phyloP scores from a whole-genome alignment of 306 rosid species.

The Prunus persica region Prunus_persica_NCBIv2 NC_034014.1:29752501-29753000 shows the following conservation, averaged over 20 bases:
- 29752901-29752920: constrained; percentile 11
- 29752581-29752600: constrained; percentile 21
- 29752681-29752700: constrained; percentile 21
- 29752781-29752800: constrained; percentile 5
- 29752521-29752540: not conserved
- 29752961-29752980: constrained; percentile 1
- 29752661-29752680: constrained; percentile 22
- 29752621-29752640: not conserved
- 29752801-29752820: constrained; percentile 37
- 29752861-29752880: constrained; percentile 14
- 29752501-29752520: no score
- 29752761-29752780: no score
- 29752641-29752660: constrained; percentile 7
- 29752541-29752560: constrained; percentile 1
- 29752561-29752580: constrained; percentile 40
- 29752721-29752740: not conserved
- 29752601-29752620: not conserved
- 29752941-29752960: no score
- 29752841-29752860: constrained; percentile 33
- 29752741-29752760: not conserved
- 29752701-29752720: constrained; percentile 15
- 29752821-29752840: constrained; percentile 30
- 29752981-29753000: constrained; percentile 9
- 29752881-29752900: constrained; percentile 26
- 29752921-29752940: constrained; percentile 21